Evolutionary conservation across 805 yeast species (phyloP), one percentile per base, ranked within the genome.

Genomic region (Zygotorulaspora sp.): DNA sequence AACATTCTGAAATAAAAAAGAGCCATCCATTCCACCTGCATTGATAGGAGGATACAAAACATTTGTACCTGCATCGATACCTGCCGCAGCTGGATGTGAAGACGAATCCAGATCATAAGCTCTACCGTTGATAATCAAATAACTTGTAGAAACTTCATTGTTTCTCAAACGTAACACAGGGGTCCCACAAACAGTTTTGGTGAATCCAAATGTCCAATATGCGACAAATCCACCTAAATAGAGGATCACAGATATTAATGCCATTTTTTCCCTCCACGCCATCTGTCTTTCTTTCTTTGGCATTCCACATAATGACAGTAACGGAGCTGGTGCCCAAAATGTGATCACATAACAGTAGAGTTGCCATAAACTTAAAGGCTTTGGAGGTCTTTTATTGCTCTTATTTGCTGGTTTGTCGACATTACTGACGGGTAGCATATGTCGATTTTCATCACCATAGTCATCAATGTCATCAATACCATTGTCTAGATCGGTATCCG

Each of bases 191-290:
- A 88, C 94, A 0, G 95, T 75, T 50, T 74, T 75, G 7, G 96
- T 83, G 64, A 90, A 73, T 1, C 97, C 97, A 65, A 90, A 90
- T 2, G 96, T 87, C 49, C 90, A 68, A 58, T 72, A 92, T 1
- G 95, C 96, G 26, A 88, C 83, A 36, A 83, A 59, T 0, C 85
- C 77, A 38, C 92, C 97, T 31, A 84, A 65, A 49, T 74, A 72
- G 13, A 82, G 47, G 50, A 90, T 88, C 38, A 88, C 71, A 1
- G 92, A 72, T 30, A 90, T 69, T 30, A 92, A 70, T 1, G 87
- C 97, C 38, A 89, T 83, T 57, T 90, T 90, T 56, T 92, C 98
- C 55, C 98, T 75, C 98, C 98, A 92, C 0, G 97, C 97, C 69
- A 78, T 77, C 58, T 89, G 97, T 43, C 95, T 77, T 30, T 80